Evolutionary conservation across 2,329 filamentous ascomycete species (phyloP).

Genomic region (Fusarium metavorans): DNA sequence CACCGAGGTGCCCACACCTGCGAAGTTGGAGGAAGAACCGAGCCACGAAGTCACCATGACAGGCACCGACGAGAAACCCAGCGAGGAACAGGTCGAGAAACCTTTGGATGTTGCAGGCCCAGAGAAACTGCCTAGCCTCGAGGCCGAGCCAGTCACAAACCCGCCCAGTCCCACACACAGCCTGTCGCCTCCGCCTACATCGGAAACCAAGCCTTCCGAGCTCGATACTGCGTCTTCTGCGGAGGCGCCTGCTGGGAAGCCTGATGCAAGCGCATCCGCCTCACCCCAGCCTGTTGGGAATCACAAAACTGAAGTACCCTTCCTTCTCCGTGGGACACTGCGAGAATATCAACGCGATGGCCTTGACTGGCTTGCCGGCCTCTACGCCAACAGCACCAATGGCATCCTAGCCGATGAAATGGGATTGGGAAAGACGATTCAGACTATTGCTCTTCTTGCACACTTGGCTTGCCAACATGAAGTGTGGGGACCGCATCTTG

Average conservation of each 20-base stretch:
- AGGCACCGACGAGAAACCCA: conserved; percentile 14
- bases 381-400: conserved; percentile 93
- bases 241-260: conserved; percentile 50
- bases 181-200: conserved; percentile 59
- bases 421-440: conserved; percentile 98
- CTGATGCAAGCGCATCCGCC: conserved; percentile 47
- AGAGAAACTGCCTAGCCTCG: conserved; percentile 52
- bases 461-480: conserved; percentile 91
- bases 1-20: background rate
- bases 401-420: conserved; percentile 98
- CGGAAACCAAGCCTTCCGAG: conserved; percentile 65
- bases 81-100: conserved; percentile 34
- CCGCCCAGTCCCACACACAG: conserved; percentile 58
- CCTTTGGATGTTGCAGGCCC: conserved; percentile 40
- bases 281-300: conserved; percentile 48
- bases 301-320: conserved; percentile 79
- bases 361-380: conserved; percentile 94
- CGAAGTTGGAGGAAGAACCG: background rate
- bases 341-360: conserved; percentile 97
- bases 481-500: conserved; percentile 95
- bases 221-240: conserved; percentile 56
- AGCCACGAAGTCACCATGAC: conserved; percentile 51
- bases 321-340: conserved; percentile 86
- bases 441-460: conserved; percentile 93
- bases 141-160: conserved; percentile 58